Evolutionary conservation across 306 rosid genomes (phyloP), one percentile per base, ranked within the genome.

Genomic region (Rosa persica): DNA sequence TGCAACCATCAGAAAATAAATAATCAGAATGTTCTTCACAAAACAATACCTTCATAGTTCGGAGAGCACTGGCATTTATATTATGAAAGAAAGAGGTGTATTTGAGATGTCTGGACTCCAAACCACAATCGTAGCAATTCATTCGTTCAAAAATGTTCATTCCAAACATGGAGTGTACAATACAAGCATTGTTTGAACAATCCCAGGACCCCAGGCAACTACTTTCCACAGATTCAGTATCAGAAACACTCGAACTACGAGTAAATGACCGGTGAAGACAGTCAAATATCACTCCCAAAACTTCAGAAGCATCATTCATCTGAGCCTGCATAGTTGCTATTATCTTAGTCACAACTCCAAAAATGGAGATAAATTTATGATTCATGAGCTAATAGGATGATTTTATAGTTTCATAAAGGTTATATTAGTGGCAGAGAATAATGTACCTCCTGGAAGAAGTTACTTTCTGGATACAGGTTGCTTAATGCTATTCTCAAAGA

Each of bases 301-400:
- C 99, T 89, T 96, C 99, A 76, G 99, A 96, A 72, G 99, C 99
- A 81, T 96, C 99, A 65, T 96, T 96, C 99, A 96, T 96, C 84
- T 96, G 98, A 82, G 89, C 97, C 99, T 96, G 90, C 52, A 20
- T 78, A 85, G 82, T 81, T 60, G 71, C 54, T 81, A 67, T 27
- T 57, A 60, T 55, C 61, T 90, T 75, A 87, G 78, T 75, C 85
- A 70, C 82, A 81, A 74, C 76, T 62, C 69, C 27, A 27, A 72
- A 77, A 74, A 75, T 58, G 61, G 51, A 74, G 81, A 78, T 47
- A 64, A 62, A 72, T 38, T 81, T 72, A 77, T n/a, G 72, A 64
- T 70, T 20, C 69, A 54, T 12, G 22, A 73, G 16, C 76, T 55
- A 20, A 43, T 20, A 34, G 4, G 17, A 44, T 34, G 47, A 65